Evolutionary conservation across 163 green algal genomes (phyloP), one percentile per base, ranked within the genome.

Genomic region (Prototheca stagnorum): DNA sequence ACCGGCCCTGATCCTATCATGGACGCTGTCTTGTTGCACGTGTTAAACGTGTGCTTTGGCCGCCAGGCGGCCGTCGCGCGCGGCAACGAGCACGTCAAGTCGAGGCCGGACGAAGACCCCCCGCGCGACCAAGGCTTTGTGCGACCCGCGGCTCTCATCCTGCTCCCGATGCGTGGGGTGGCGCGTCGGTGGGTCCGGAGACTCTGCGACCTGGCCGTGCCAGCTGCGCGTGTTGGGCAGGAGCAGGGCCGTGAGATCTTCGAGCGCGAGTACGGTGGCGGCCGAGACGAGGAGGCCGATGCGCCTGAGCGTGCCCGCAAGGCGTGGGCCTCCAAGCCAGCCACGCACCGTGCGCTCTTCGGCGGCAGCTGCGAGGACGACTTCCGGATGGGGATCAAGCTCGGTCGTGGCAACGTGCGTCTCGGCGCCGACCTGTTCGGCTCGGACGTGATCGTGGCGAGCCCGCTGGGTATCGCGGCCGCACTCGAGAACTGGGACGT

Each of bases 381-480:
- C 49, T 93, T 92, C 63, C 43, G 68, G 20, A 23, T 93, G 41
- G 83, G 83, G 37, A 79, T 93, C 54, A 87, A 86, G 58, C 65
- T 92, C 6, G 49, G 49, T 54, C 72, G 61, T 43, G 72, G 63
- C 0, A 37, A 60, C 1, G 61, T 82, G n/a, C 44, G 51, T 40
- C 66, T 82, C 35, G 80, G 62, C 47, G 43, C 74, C 8, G 75
- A 91, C 48, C 73, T 90, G 36, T 75, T 73, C 39, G 37, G 82
- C 25, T 66, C 60, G 5, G 84, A 94, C 72, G 74, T 92, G 48
- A 78, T 94, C n/a, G 55, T 93, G 11, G 81, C 81, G 1, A 86
- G 72, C 4, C 84, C 84, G 0, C 57, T 94, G 11, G 78, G 55
- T 0, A 56, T 94, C 28, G 65, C 80, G 21, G 88, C 82, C 19